Evolutionary conservation across 768 basidiomycete species (phyloP).

Genomic region (Serendipita sp.): DNA sequence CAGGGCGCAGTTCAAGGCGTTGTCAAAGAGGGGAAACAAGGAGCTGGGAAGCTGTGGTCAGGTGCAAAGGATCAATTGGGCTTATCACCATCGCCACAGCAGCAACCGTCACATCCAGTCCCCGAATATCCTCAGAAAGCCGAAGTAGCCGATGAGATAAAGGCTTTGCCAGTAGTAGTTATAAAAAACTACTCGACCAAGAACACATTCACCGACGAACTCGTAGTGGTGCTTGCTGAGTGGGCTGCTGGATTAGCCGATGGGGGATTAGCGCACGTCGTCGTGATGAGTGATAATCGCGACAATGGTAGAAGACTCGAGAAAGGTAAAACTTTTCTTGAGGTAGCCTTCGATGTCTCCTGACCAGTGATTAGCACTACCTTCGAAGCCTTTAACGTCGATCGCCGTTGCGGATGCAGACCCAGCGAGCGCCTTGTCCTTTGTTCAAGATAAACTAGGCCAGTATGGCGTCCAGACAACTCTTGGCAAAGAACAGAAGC

Average conservation of each 20-base stretch:
- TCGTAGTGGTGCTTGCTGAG: slow-evolving; percentile 57
- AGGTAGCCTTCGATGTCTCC: not conserved
- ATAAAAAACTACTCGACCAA: slow-evolving; percentile 62
- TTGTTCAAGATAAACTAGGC: slow-evolving; percentile 62
- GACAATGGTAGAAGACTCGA: slow-evolving; percentile 75
- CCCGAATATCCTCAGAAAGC: not conserved
- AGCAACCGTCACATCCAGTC: not conserved
- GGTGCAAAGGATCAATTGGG: slow-evolving; percentile 16
- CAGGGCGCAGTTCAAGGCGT: not conserved
- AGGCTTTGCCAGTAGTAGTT: slow-evolving; percentile 68
- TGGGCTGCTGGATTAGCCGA: slow-evolving; percentile 79
- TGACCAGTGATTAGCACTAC: slow-evolving; percentile 40
- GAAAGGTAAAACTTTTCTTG: slow-evolving; percentile 34
- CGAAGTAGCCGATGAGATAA: slow-evolving; percentile 24
- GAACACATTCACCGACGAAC: slow-evolving; percentile 42
- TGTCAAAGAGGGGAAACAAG: slow-evolving; percentile 9
- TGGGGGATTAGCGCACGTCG: slow-evolving; percentile 37
- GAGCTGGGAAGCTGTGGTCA: slow-evolving; percentile 9
- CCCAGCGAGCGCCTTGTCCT: slow-evolving; percentile 54
- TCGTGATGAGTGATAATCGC: slow-evolving; percentile 71
- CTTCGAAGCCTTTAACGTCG: slow-evolving; percentile 62
- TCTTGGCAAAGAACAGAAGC: slow-evolving; percentile 39
- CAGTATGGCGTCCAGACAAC: slow-evolving; percentile 27
- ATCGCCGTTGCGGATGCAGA: slow-evolving; percentile 81
- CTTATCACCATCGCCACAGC: not conserved